These are phyloP conservation scores for Phoma sp. DNA, from an alignment of 2,329 filamentous ascomycete species.

Conservation along the genomic window DNA sequence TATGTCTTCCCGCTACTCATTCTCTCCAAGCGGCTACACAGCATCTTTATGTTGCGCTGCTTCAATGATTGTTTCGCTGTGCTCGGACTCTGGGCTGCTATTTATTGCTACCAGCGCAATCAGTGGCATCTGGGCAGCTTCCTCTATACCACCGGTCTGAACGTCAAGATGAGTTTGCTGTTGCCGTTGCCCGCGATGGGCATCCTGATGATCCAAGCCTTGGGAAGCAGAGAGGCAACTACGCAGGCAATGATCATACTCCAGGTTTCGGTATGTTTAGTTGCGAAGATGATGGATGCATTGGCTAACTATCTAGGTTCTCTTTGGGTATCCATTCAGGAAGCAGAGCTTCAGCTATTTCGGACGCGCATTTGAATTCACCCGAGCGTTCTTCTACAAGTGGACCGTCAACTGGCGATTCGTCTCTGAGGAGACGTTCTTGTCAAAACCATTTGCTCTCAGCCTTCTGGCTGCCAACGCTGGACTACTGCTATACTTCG, in stretches of 20 bases:
- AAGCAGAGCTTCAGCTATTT: constrained; percentile 75
- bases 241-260: constrained; percentile 74
- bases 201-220: constrained; percentile 75
- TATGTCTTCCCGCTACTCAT: constrained; percentile 88
- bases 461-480: constrained; percentile 71
- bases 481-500: constrained; percentile 71
- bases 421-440: constrained; percentile 81
- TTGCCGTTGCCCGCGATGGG: constrained; percentile 83
- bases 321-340: constrained; percentile 71
- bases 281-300: not conserved
- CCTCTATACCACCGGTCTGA: constrained; percentile 79
- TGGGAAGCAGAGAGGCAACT: constrained; percentile 71
- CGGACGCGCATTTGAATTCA: constrained; percentile 86
- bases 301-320: constrained; percentile 50
- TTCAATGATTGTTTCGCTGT: constrained; percentile 96
- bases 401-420: constrained; percentile 99
- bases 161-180: constrained; percentile 94
- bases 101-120: constrained; percentile 77
- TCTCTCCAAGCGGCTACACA: constrained; percentile 90
- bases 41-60: constrained; percentile 87
- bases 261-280: constrained; percentile 73
- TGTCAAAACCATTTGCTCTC: constrained; percentile 73
- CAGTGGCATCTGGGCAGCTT: constrained; percentile 77
- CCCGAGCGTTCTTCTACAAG: constrained; percentile 89
- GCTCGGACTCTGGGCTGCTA: constrained; percentile 81